Evolutionary conservation across 1,284 basidiomycete species (phyloP).

Genomic region (Ustilago shanxiensis): DNA sequence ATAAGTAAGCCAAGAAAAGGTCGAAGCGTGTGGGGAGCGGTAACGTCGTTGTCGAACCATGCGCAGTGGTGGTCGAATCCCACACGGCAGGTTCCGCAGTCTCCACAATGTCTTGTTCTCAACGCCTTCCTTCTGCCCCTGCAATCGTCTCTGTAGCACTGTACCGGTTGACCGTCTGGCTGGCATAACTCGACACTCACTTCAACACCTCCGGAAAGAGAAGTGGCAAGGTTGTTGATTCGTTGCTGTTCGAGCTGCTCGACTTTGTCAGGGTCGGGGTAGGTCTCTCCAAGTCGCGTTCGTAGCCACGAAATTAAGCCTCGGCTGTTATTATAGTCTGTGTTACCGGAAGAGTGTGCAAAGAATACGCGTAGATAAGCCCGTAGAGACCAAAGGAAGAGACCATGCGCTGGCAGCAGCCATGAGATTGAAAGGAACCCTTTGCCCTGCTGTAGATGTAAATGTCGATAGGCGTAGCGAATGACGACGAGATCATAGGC

Average conservation of each 20-base stretch:
- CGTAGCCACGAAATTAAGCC: conserved; percentile 12
- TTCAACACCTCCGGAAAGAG: background rate
- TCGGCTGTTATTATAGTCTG: background rate
- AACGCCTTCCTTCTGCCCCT: conserved; percentile 25
- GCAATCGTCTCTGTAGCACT: conserved; percentile 38
- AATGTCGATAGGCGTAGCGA: conserved; percentile 28
- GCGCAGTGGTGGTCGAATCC: conserved; percentile 58
- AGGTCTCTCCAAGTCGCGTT: conserved; percentile 7
- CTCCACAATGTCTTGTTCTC: conserved; percentile 46
- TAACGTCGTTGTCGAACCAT: conserved; percentile 54
- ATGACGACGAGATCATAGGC: conserved; percentile 37
- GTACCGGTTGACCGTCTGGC: conserved; percentile 24
- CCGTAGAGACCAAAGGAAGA: conserved; percentile 33
- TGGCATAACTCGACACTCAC: conserved; percentile 18
- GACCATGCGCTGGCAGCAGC: conserved; percentile 27
- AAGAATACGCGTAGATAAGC: conserved; percentile 41
- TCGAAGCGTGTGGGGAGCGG: conserved; percentile 22
- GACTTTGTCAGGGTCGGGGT: background rate
- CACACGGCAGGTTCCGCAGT: conserved; percentile 40
- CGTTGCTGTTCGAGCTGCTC: conserved; percentile 1
- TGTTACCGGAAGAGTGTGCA: conserved; percentile 4
- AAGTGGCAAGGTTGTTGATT: background rate
- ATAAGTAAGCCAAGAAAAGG: conserved; percentile 30
- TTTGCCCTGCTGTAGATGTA: conserved; percentile 15
- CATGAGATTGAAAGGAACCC: conserved; percentile 8